phyloP scores from a whole-genome alignment of 2,329 filamentous ascomycete species.

The Fusarium hainanense region DNA sequence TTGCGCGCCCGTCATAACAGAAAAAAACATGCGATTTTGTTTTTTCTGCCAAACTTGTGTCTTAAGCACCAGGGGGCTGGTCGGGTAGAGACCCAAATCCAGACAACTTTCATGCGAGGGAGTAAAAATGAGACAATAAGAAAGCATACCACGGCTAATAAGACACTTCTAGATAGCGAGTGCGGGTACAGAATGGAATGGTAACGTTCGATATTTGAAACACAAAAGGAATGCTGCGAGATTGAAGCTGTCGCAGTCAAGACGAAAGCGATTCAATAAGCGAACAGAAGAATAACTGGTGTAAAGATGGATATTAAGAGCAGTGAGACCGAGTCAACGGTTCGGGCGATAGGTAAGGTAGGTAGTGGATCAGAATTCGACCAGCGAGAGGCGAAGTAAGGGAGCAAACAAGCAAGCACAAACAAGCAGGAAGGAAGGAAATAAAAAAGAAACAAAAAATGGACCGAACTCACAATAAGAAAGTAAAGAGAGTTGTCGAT shows the following conservation, averaged over 20 bases:
- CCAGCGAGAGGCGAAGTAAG: slow-evolving; percentile 40
- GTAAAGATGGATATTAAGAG: neutral
- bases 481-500: slow-evolving; percentile 74
- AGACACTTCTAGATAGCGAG: slow-evolving; percentile 40
- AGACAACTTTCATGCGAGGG: slow-evolving; percentile 38
- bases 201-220: slow-evolving; percentile 43
- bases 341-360: slow-evolving; percentile 17
- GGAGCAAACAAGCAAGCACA: slow-evolving; percentile 25
- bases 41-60: slow-evolving; percentile 23
- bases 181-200: slow-evolving; percentile 37
- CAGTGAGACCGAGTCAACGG: slow-evolving; percentile 22
- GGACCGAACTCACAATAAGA: slow-evolving; percentile 70
- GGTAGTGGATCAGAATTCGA: slow-evolving; percentile 26
- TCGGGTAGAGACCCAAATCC: slow-evolving; percentile 38
- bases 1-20: slow-evolving; percentile 3
- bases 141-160: slow-evolving; percentile 45
- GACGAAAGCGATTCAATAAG: slow-evolving; percentile 23
- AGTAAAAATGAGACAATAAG: slow-evolving; percentile 37
- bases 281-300: slow-evolving; percentile 14
- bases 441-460: slow-evolving; percentile 39
- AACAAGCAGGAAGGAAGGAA: slow-evolving; percentile 15
- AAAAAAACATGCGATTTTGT: slow-evolving; percentile 31
- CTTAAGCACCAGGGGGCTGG: slow-evolving; percentile 34
- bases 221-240: slow-evolving; percentile 43
- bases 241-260: slow-evolving; percentile 30